These are phyloP conservation scores for Acrocalymma vagum DNA, from an alignment of 2,329 filamentous ascomycete species.

Conservation along the genomic window DNA sequence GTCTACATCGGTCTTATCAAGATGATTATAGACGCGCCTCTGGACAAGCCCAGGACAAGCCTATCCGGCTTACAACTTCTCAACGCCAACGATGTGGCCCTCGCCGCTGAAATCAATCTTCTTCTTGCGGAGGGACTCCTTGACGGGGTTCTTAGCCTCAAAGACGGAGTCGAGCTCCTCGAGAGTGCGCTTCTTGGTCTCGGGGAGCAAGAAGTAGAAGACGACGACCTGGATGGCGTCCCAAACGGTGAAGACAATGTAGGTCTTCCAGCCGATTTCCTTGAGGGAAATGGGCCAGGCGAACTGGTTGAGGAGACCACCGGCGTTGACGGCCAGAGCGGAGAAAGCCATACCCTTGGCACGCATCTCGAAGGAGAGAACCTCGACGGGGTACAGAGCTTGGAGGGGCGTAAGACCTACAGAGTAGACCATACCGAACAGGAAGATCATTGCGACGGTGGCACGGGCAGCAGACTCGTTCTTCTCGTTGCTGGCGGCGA, in stretches of 20 bases:
- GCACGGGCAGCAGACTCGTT: slow-evolving; percentile 28
- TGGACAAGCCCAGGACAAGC: no score
- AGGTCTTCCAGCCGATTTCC: slow-evolving; percentile 31
- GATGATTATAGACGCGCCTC: no score
- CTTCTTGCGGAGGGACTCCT: slow-evolving; percentile 32
- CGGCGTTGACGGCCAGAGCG: slow-evolving; percentile 25
- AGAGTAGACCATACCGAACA: slow-evolving; percentile 43
- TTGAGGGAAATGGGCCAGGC: slow-evolving; percentile 35
- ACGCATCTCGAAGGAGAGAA: slow-evolving; percentile 44
- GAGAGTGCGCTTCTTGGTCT: slow-evolving; percentile 37
- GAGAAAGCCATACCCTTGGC: slow-evolving; percentile 43
- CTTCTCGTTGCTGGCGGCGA: slow-evolving; percentile 22
- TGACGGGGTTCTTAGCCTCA: slow-evolving; percentile 28
- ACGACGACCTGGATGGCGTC: slow-evolving; percentile 25
- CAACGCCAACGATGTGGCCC: slow-evolving; percentile 29
- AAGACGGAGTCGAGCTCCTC: slow-evolving; percentile 37
- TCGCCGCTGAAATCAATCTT: slow-evolving; percentile 27
- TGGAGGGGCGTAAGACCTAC: slow-evolving; percentile 46
- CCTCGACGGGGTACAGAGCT: slow-evolving; percentile 43
- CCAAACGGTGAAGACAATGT: slow-evolving; percentile 35
- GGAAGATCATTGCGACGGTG: slow-evolving; percentile 42
- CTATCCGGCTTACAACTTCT: slow-evolving; percentile 27
- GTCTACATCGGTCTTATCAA: no score
- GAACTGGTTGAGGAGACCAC: slow-evolving; percentile 39
- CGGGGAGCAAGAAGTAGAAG: slow-evolving; percentile 30